Conservation (phyloP, 192 early-diverging fungal genomes). For the Coemansia sp. region DNA sequence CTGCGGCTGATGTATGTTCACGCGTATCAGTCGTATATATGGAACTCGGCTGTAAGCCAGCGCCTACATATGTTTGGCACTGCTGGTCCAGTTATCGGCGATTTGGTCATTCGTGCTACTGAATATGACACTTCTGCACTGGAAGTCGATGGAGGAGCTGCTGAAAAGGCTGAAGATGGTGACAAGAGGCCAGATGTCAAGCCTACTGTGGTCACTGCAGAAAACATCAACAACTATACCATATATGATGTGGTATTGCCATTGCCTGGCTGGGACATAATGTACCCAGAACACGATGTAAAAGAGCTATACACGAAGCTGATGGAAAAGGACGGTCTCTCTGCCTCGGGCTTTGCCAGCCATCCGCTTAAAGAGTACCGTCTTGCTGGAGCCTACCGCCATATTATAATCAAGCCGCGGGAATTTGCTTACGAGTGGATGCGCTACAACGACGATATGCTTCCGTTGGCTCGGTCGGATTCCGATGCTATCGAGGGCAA, state of each 20-base stretch:
- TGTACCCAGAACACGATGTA: constrained; percentile 78
- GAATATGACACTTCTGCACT: neutral
- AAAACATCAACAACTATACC: constrained; percentile 65
- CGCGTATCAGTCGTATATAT: constrained; percentile 92
- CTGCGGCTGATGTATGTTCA: constrained; percentile 91
- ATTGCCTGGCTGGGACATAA: constrained; percentile 73
- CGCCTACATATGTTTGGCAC: constrained; percentile 68
- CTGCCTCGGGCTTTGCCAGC: constrained; percentile 61
- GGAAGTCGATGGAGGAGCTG: constrained; percentile 23
- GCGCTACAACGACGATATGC: constrained; percentile 62
- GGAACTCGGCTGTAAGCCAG: constrained; percentile 84
- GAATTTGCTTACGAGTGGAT: constrained; percentile 64
- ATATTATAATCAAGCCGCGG: constrained; percentile 58
- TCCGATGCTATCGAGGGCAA: constrained; percentile 59
- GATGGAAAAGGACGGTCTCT: constrained; percentile 73
- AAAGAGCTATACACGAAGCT: constrained; percentile 61
- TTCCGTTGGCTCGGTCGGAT: constrained; percentile 63
- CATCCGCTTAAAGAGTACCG: constrained; percentile 62
- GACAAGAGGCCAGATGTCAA: constrained; percentile 23
- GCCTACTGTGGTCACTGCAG: constrained; percentile 62
- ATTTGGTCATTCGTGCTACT: constrained; percentile 66
- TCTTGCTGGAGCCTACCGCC: constrained; percentile 66
- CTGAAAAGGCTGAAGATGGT: constrained; percentile 14
- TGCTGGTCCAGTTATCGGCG: constrained; percentile 70
- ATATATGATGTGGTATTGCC: constrained; percentile 93